These are phyloP conservation scores for Lizonia empirigonia DNA, from an alignment of 2,329 filamentous ascomycete species.

Conservation along the genomic window DNA sequence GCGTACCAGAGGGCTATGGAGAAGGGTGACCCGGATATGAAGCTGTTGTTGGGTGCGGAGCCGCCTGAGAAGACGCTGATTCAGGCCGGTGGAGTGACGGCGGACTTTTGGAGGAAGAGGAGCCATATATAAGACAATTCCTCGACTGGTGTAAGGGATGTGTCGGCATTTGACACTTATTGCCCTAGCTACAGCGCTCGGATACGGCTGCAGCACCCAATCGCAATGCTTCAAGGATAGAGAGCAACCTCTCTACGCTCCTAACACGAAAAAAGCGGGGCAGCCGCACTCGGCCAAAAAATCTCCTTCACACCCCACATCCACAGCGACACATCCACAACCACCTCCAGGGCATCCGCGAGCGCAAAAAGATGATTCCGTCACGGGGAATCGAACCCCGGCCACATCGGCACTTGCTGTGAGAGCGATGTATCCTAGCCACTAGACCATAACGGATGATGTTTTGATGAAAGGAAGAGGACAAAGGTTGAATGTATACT, in stretches of 20 bases:
- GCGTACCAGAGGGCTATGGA: constrained; percentile 56
- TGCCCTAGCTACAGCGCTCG: no score
- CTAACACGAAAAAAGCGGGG: background rate
- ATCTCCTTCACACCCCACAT: background rate
- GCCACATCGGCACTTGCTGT: background rate
- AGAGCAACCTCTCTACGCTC: no score
- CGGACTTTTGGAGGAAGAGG: constrained; percentile 26
- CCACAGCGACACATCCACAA: no score
- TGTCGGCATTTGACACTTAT: no score
- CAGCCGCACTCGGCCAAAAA: background rate
- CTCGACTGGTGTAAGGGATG: no score
- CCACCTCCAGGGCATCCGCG: background rate
- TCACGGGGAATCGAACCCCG: constrained; percentile 1
- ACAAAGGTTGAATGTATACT: background rate
- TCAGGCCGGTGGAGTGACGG: constrained; percentile 19
- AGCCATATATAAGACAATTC: background rate
- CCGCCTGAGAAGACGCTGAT: constrained; percentile 23
- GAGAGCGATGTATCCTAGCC: constrained; percentile 3
- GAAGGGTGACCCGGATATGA: constrained; percentile 55
- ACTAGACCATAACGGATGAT: constrained; percentile 4
- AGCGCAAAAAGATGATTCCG: background rate
- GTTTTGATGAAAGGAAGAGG: background rate
- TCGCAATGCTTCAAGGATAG: no score
- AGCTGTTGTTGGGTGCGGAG: constrained; percentile 29
- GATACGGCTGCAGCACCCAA: background rate